A percentile compares a stretch with the other conserved stretches of the same genome.
Conservation (phyloP, 2,329 filamentous ascomycete species). For the Xylariaceae sp. region DNA sequence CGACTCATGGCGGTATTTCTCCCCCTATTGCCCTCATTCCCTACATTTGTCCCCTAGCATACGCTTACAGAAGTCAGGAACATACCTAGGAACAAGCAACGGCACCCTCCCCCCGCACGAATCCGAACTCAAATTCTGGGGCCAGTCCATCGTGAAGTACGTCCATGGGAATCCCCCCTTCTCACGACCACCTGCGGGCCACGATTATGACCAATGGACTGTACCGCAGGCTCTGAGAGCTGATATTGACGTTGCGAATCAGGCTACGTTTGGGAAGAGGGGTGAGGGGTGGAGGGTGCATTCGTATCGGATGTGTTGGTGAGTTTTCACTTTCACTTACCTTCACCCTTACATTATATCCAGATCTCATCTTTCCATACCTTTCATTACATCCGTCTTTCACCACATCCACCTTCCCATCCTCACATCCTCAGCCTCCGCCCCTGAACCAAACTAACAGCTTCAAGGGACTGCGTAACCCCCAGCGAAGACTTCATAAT, state of each 20-base stretch:
- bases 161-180: conserved; percentile 47
- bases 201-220: conserved; percentile 60
- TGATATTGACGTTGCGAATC: conserved; percentile 53
- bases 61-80: neutral
- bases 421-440: no score
- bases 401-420: no score
- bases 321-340: conserved; percentile 25
- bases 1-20: conserved; percentile 21
- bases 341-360: no score
- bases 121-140: conserved; percentile 56
- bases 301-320: conserved; percentile 64
- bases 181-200: conserved; percentile 50
- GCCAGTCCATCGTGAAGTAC: conserved; percentile 55
- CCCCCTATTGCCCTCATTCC: neutral
- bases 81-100: conserved; percentile 46
- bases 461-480: conserved; percentile 58
- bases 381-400: no score
- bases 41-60: neutral
- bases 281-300: conserved; percentile 53
- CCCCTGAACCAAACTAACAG: no score
- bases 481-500: conserved; percentile 58
- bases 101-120: conserved; percentile 52
- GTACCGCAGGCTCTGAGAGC: conserved; percentile 50
- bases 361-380: no score
- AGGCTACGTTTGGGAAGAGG: conserved; percentile 55